Percentiles rank a stretch among this genome's conserved stretches.
Conservation (phyloP, 257 asterid species). For the Parsonsia alboflavescens region DNA sequence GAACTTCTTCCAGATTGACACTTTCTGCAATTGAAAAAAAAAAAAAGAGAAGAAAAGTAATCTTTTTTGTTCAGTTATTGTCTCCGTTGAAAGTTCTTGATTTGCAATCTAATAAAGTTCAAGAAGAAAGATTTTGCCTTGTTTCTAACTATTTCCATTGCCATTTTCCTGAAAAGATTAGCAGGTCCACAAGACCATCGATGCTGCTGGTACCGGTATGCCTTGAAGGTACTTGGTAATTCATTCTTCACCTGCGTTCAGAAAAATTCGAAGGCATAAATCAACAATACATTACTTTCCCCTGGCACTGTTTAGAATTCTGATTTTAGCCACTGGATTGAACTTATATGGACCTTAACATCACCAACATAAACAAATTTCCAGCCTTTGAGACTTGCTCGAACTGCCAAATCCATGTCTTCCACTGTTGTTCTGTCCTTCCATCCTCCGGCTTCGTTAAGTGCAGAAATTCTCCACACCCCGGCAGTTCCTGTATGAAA, state of each 20-base stretch:
- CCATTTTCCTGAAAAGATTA: constrained; percentile 63
- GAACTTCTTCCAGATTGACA: constrained; percentile 50
- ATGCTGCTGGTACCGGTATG: constrained; percentile 68
- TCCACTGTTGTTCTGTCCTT: constrained; percentile 42
- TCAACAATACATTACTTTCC: background rate
- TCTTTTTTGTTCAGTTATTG: too few relatives aligned
- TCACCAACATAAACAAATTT: constrained; percentile 34
- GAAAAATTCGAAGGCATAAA: background rate
- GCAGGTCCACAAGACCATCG: constrained; percentile 87
- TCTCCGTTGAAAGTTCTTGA: too few relatives aligned
- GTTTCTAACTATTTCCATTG: constrained; percentile 47
- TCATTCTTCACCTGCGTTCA: constrained; percentile 58
- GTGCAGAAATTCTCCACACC: constrained; percentile 38
- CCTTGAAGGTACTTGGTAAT: constrained; percentile 68
- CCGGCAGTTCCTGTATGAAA: constrained; percentile 34
- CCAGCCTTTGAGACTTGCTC: constrained; percentile 46
- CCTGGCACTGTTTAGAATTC: too few relatives aligned
- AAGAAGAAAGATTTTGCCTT: constrained; percentile 31
- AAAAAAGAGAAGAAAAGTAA: background rate
- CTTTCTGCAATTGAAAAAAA: constrained; percentile 43
- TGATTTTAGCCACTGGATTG: background rate
- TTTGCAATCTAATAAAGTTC: background rate
- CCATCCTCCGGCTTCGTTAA: constrained; percentile 47
- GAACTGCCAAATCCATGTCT: constrained; percentile 44
- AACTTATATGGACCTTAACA: constrained; percentile 18